Evolutionary conservation across 371 early-diverging fungal species (phyloP).

Genomic region (Cokeromyces recurvatus): DNA sequence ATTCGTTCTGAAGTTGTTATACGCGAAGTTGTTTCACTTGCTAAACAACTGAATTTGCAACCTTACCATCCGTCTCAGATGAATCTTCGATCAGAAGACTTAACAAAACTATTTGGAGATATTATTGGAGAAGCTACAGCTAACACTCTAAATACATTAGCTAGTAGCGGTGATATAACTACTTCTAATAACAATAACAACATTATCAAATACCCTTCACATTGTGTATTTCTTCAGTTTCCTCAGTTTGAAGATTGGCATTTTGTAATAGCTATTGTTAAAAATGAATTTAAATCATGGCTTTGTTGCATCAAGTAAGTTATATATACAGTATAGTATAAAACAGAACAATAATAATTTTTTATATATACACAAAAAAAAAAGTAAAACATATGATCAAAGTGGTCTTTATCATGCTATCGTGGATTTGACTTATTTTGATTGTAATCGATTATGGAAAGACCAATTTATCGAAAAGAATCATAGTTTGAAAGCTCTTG

Average conservation of each 20-base stretch:
- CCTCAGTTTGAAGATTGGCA: slow-evolving; percentile 50
- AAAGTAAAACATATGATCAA: slow-evolving; percentile 34
- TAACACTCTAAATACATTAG: background rate
- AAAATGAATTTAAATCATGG: slow-evolving; percentile 41
- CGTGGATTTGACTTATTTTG: slow-evolving; percentile 32
- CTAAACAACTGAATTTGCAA: slow-evolving; percentile 42
- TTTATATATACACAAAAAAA: background rate
- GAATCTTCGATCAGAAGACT: slow-evolving; percentile 38
- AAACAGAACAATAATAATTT: background rate
- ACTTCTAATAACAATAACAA: no score
- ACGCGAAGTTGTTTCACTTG: slow-evolving; percentile 44
- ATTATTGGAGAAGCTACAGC: background rate
- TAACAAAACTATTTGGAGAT: slow-evolving; percentile 37
- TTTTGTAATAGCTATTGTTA: slow-evolving; percentile 35
- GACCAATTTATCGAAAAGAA: slow-evolving; percentile 28
- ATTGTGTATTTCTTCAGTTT: slow-evolving; percentile 45
- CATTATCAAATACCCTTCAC: slow-evolving; percentile 34
- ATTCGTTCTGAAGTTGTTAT: slow-evolving; percentile 46
- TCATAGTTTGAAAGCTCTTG: no score
- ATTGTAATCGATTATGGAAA: slow-evolving; percentile 34
- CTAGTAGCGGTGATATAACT: background rate
- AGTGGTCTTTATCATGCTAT: slow-evolving; percentile 29
- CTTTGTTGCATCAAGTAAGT: slow-evolving; percentile 42
- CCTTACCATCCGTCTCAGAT: slow-evolving; percentile 43
- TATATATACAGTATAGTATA: background rate